These are phyloP conservation scores for Akebia trifoliata DNA, from an alignment of 164 flowering plant genomes.

Conservation along the genomic window DNA sequence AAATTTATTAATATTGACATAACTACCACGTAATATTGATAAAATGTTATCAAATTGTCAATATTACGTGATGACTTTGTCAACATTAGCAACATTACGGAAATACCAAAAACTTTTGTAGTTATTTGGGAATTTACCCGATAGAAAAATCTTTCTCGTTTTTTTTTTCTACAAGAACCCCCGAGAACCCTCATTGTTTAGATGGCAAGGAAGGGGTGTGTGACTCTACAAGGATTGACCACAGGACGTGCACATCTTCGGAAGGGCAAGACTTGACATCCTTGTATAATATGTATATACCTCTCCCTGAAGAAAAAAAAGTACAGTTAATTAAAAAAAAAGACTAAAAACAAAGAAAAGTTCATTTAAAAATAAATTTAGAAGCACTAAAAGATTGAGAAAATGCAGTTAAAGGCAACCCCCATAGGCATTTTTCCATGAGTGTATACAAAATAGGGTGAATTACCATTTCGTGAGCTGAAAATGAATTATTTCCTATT, in stretches of 20 bases:
- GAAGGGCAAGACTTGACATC: slow-evolving; percentile 93
- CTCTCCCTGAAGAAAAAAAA: slow-evolving; percentile 59
- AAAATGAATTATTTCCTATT: too few species aligned
- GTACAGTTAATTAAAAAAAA: neutral
- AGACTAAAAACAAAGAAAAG: neutral
- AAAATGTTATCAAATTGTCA: slow-evolving; percentile 19
- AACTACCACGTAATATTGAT: too few species aligned
- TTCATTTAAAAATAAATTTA: neutral
- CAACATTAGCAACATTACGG: too few species aligned
- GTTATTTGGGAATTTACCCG: too few species aligned
- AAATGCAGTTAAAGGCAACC: too few species aligned
- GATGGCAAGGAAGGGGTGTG: slow-evolving; percentile 46
- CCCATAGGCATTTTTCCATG: too few species aligned
- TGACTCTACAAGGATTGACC: slow-evolving; percentile 94
- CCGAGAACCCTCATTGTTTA: slow-evolving; percentile 25
- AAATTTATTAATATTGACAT: too few species aligned
- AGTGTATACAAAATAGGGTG: too few species aligned
- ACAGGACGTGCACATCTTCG: slow-evolving; percentile 92
- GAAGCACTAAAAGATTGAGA: neutral
- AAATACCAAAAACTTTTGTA: too few species aligned
- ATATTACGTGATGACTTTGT: too few species aligned
- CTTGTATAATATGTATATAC: slow-evolving; percentile 88
- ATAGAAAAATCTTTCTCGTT: slow-evolving; percentile 4
- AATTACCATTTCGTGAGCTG: too few species aligned
- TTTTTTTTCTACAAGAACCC: neutral